A percentile compares a stretch with the other conserved stretches of the same genome.
These are phyloP conservation scores for Mycosphaerella sp. DNA, from an alignment of 2,329 filamentous ascomycete genomes.

Conservation along the genomic window DNA sequence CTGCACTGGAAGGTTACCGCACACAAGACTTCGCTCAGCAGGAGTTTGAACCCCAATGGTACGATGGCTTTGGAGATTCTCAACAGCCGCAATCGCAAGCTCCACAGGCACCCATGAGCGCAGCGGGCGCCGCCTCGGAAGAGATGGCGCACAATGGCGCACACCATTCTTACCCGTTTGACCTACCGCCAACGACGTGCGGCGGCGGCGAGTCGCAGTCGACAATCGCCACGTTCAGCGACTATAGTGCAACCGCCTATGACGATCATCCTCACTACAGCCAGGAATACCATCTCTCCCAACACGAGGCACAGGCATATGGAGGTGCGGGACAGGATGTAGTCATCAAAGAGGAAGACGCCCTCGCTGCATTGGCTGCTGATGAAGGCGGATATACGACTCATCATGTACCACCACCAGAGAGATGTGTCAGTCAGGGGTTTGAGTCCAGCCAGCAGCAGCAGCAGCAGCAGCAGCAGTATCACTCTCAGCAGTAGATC, in stretches of 20 bases:
- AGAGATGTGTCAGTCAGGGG: not conserved
- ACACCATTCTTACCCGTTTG: not conserved
- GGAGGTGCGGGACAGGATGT: conserved; percentile 16
- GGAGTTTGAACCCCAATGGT: conserved; percentile 7
- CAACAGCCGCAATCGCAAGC: conserved; percentile 1
- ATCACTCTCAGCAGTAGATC: not conserved
- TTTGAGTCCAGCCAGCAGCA: not conserved
- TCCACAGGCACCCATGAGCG: conserved; percentile 5
- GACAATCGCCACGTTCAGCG: not conserved
- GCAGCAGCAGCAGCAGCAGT: too few relatives aligned
- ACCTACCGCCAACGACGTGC: not conserved
- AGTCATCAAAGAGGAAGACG: conserved; percentile 6
- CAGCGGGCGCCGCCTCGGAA: conserved; percentile 1
- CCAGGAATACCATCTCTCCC: conserved; percentile 1
- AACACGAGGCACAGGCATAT: conserved; percentile 14
- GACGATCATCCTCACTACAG: conserved; percentile 2
- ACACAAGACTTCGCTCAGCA: conserved; percentile 5
- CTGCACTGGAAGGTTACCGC: conserved; percentile 20
- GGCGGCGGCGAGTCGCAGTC: not conserved
- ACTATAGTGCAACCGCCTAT: not conserved
- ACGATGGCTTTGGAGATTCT: not conserved
- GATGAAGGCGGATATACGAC: conserved; percentile 7
- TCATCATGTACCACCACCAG: not conserved
- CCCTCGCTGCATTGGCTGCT: conserved; percentile 10
- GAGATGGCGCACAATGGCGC: not conserved